A percentile compares a stretch with the other conserved stretches of the same genome.
These are phyloP conservation scores for Earliella scabrosa DNA, from an alignment of 1,284 basidiomycete genomes.

Conservation along the genomic window DNA sequence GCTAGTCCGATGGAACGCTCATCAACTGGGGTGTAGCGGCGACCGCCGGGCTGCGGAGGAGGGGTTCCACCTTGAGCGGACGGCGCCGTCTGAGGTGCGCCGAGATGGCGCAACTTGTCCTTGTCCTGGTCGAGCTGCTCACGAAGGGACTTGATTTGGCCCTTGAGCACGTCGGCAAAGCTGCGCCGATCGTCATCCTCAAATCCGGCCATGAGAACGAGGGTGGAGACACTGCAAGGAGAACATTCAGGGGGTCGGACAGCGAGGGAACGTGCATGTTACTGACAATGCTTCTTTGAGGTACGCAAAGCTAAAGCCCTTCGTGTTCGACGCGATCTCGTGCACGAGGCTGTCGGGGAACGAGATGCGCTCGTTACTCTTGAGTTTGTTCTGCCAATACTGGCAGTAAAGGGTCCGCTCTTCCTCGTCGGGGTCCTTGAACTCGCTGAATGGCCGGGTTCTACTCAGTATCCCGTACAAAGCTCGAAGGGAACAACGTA, in stretches of 20 bases:
- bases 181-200: conserved; percentile 50
- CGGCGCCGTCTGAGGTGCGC: not conserved
- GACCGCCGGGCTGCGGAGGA: not conserved
- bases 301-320: conserved; percentile 80
- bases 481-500: conserved; percentile 38
- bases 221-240: conserved; percentile 57
- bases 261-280: conserved; percentile 35
- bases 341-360: conserved; percentile 69
- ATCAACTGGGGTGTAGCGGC: conserved; percentile 13
- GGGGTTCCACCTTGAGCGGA: not conserved
- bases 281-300: conserved; percentile 89
- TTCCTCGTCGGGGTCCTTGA: conserved; percentile 65
- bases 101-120: not conserved
- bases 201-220: conserved; percentile 57
- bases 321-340: conserved; percentile 62
- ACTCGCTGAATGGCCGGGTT: conserved; percentile 44
- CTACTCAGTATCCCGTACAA: not conserved
- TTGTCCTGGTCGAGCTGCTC: conserved; percentile 57
- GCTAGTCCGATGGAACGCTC: conserved; percentile 21
- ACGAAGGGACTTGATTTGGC: conserved; percentile 61
- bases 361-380: conserved; percentile 57
- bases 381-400: conserved; percentile 81
- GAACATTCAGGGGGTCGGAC: not conserved
- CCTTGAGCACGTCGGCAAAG: conserved; percentile 55
- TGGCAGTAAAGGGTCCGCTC: conserved; percentile 68